These are phyloP conservation scores for Neoboletus magnificus DNA, from an alignment of 768 basidiomycete genomes.

Conservation along the genomic window DNA sequence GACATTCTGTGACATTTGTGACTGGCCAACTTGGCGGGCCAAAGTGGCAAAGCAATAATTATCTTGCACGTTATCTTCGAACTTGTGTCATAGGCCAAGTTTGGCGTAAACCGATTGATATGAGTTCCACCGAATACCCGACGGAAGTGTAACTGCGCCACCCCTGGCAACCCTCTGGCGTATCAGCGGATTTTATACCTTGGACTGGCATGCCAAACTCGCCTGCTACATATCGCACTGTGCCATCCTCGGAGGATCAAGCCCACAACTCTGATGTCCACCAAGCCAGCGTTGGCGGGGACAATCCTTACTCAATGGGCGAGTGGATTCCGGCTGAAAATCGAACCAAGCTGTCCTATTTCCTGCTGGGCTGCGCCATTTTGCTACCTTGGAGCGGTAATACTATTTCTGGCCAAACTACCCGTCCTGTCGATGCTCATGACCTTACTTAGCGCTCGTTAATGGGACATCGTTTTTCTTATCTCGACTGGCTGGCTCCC, in stretches of 20 bases:
- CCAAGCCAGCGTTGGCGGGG: neutral
- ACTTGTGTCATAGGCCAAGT: neutral
- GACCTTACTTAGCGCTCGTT: neutral
- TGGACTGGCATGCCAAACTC: neutral
- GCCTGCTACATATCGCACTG: neutral
- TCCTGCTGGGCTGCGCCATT: constrained; percentile 1
- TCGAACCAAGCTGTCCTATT: neutral
- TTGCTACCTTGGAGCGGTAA: neutral
- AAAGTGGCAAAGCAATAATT: no score
- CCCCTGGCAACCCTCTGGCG: neutral
- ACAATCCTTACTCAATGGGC: neutral
- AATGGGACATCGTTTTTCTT: neutral
- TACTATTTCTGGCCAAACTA: neutral
- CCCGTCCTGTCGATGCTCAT: neutral
- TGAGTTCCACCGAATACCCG: neutral
- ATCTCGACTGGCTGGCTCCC: neutral
- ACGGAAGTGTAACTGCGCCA: neutral
- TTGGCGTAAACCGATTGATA: neutral
- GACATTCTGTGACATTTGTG: no score
- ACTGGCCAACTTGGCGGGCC: no score
- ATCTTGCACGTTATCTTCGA: neutral
- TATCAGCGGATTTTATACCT: neutral
- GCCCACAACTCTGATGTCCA: neutral
- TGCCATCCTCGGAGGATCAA: neutral
- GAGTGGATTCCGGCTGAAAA: neutral